Base-by-base conservation (phyloP, 306 rosid species). In the Casuarina glauca region DNA sequence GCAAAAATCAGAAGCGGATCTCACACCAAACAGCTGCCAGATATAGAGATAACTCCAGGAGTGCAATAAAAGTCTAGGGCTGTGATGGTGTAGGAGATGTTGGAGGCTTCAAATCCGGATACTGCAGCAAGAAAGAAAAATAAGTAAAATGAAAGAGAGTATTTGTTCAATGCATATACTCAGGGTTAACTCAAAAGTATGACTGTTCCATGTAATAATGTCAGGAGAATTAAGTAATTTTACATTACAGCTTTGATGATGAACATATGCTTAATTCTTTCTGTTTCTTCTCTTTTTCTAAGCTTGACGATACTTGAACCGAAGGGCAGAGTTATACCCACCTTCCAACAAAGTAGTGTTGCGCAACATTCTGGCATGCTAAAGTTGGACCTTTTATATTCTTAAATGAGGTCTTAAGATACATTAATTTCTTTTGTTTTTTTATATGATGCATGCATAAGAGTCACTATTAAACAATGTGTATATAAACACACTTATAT, bases 61-160 rank as follows among this genome's bases (percentile, higher is more conserved):
- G 45, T 72, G 67, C 68, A 83, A 78, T 46, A 60, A 67, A 84
- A 67, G 71, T 85, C 87, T 91, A 93, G 35, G 99, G 98, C 89
- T 87, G 92, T 6, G 99, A 87, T 17, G 99, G 99, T 9, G 90
- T 70, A 42, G 99, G 99, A 74, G 99, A 96, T 72, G 99, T 62
- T 42, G 99, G 98, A 63, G 99, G 99, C 89, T 90, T 95, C 84
- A 89, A 92, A 88, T 95, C 98, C 13, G 98, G 97, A 88, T 95
- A 95, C 98, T 95, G 95, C 86, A 83, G 68, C 39, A 74, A 83
- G 46, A 57, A 20, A 51, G 58, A 43, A 17, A 60, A 13, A 20
- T 63, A 19, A 74, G 43, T 17, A 4, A 32, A 52, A 32, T 41
- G 55, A 76, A 76, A 51, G 41, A 71, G 38, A 76, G 55, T 11